A percentile compares a stretch with the other conserved stretches of the same genome.
Evolutionary conservation across 1,284 basidiomycete species (phyloP).

Genomic region (Ceratobasidium sp.): DNA sequence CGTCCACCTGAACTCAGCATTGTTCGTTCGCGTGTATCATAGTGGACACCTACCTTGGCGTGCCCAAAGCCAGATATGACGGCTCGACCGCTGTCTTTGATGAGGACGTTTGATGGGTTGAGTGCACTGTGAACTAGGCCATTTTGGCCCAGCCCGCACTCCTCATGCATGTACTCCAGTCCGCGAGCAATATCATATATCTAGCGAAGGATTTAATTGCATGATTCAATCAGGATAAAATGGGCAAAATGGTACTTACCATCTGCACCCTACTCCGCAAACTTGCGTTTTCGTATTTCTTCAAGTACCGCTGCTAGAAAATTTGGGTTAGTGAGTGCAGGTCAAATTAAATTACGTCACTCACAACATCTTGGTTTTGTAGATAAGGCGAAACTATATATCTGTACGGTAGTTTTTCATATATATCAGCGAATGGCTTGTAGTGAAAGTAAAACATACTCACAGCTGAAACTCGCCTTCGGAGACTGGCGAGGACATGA

Average conservation of each 20-base stretch:
- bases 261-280: constrained; percentile 3
- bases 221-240: neutral
- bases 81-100: constrained; percentile 29
- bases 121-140: constrained; percentile 33
- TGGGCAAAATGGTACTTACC: neutral
- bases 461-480: constrained; percentile 21
- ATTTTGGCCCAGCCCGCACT: neutral
- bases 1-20: neutral
- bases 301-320: constrained; percentile 15
- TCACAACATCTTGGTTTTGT: constrained; percentile 26
- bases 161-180: constrained; percentile 20
- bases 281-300: neutral
- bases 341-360: neutral
- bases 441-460: neutral
- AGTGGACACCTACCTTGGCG: constrained; percentile 14
- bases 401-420: neutral
- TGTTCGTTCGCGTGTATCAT: neutral
- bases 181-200: constrained; percentile 14
- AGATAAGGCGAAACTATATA: constrained; percentile 37
- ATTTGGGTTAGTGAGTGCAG: neutral
- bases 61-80: constrained; percentile 40
- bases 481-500: constrained; percentile 3
- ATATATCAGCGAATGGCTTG: neutral
- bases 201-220: neutral
- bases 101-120: constrained; percentile 22